These are phyloP conservation scores for Alternaria panax DNA, from an alignment of 2,329 filamentous ascomycete species.

Conservation along the genomic window DNA sequence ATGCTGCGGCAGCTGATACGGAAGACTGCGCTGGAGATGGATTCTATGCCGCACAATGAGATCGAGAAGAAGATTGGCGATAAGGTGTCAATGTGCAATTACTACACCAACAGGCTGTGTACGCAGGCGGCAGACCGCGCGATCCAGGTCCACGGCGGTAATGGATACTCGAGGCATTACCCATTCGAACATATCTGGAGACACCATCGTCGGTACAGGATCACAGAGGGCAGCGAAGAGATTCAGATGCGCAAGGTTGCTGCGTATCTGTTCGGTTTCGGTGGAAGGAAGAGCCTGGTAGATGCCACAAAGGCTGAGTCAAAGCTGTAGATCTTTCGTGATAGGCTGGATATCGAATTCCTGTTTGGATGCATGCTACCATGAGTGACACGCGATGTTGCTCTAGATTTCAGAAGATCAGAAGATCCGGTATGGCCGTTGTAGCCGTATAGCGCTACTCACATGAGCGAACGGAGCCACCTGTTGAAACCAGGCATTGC, in stretches of 20 bases:
- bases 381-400: too few relatives aligned
- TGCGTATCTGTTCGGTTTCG: slow-evolving; percentile 65
- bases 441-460: neutral
- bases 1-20: slow-evolving; percentile 69
- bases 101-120: slow-evolving; percentile 68
- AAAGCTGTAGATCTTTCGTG: slow-evolving; percentile 36
- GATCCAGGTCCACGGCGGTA: slow-evolving; percentile 68
- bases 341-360: neutral
- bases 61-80: slow-evolving; percentile 67
- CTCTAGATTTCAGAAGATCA: too few relatives aligned
- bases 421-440: too few relatives aligned
- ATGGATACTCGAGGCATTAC: slow-evolving; percentile 65
- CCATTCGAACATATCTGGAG: slow-evolving; percentile 72
- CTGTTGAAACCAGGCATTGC: slow-evolving; percentile 14
- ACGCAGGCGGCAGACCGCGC: slow-evolving; percentile 68
- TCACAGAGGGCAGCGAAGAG: slow-evolving; percentile 70
- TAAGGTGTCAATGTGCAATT: slow-evolving; percentile 72
- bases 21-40: slow-evolving; percentile 69
- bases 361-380: too few relatives aligned
- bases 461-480: slow-evolving; percentile 20
- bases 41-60: slow-evolving; percentile 60
- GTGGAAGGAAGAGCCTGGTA: slow-evolving; percentile 52
- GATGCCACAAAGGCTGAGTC: slow-evolving; percentile 42
- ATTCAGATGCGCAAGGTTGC: slow-evolving; percentile 72
- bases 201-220: slow-evolving; percentile 68